Base-by-base conservation (phyloP, 352 stramenopile genomes). In the Phytopythium chamaehyphon region DNA sequence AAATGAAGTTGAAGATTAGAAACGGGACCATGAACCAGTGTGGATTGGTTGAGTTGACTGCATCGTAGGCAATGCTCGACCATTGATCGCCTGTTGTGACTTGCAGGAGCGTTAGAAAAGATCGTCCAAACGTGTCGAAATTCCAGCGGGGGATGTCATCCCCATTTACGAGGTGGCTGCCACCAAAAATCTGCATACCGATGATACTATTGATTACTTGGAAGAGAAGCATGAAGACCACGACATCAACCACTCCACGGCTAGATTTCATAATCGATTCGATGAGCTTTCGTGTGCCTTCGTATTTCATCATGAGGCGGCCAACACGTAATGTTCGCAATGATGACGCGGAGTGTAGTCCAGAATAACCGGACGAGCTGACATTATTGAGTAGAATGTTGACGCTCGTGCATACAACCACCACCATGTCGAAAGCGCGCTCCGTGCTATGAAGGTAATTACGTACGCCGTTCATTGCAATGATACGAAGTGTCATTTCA, bases 21-120 rank as follows among this genome's bases (percentile, higher is more conserved):
- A 88, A 90, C 2, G 80, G 80, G 14, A 88, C 75, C 54, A 90
- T 79, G 44, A 90, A 56, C 66, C 60, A 71, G 56, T 90, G 76
- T 6, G 73, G 71, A 12, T 86, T 55, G n/a, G 68, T 73, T 14
- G 80, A 77, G 36, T 90, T 72, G 2, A 88, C 77, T 1, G 80
- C 77, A 42, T 90, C 80, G 48, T 88, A 90, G 47, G 77, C 60
- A 36, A 90, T 79, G 24, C 73, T 88, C 43, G 78, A 84, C 81
- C 81, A 90, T 57, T 89, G 76, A 19, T 91, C 81, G 1, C 71
- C 81, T 6, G 81, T 89, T 46, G 89, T 88, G 15, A 91, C 81
- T 45, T 91, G 81, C 18, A 91, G 54, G 9, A 91, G 62, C 15
- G 81, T 91, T 22, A 91, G 66, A 40, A 91, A 91, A 11, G 76